Conservation (phyloP, 257 asterid genomes). For the Prunella vulgaris region DNA sequence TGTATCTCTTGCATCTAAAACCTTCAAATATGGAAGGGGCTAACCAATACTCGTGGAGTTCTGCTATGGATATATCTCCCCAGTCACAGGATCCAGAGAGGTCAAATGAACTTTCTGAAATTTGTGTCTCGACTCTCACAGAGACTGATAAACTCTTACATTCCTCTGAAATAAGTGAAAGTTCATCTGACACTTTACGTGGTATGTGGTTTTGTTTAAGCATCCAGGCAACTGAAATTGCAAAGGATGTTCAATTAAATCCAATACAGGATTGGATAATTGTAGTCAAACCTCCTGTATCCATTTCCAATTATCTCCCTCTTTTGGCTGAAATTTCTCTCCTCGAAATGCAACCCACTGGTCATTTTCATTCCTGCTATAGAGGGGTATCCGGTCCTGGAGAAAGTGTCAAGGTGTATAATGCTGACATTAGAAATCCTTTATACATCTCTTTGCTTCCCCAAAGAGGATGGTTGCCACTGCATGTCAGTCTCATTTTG, state of each 20-base stretch:
- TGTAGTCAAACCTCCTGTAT: constrained; percentile 68
- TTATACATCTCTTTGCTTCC: constrained; percentile 84
- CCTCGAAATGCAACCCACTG: constrained; percentile 83
- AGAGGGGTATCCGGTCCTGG: constrained; percentile 82
- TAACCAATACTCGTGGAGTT: constrained; percentile 73
- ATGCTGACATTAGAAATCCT: constrained; percentile 79
- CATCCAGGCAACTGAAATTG: constrained; percentile 76
- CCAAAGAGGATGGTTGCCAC: constrained; percentile 91
- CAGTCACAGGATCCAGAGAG: constrained; percentile 43
- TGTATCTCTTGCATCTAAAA: constrained; percentile 58
- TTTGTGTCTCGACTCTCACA: constrained; percentile 59
- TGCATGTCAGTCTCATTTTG: constrained; percentile 54
- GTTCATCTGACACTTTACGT: constrained; percentile 55
- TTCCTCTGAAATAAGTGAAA: constrained; percentile 64
- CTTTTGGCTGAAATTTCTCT: constrained; percentile 81
- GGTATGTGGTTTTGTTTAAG: constrained; percentile 85
- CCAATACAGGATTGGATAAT: constrained; percentile 84
- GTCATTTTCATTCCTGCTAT: constrained; percentile 70
- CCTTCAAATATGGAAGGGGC: constrained; percentile 48
- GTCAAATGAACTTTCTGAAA: constrained; percentile 44
- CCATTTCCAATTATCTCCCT: constrained; percentile 80
- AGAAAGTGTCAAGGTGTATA: constrained; percentile 65
- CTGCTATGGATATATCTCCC: constrained; percentile 46
- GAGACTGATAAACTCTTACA: constrained; percentile 65
- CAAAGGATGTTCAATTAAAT: constrained; percentile 60